Evolutionary conservation across 495 filamentous ascomycete species (phyloP).

Genomic region (Neurospora sp.): DNA sequence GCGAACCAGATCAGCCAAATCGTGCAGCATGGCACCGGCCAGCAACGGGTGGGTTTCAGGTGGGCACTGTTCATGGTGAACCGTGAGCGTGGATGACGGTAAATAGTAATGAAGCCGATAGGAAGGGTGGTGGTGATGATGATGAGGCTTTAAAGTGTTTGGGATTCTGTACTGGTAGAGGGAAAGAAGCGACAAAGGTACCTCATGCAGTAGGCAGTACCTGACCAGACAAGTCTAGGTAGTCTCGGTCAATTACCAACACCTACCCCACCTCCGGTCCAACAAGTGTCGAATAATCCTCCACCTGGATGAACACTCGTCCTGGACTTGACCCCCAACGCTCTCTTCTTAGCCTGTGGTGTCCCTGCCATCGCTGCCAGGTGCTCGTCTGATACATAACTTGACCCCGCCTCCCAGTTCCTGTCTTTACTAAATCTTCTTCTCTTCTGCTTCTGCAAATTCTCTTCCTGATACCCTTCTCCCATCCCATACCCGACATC

Average conservation of each 20-base stretch:
- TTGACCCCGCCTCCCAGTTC: slow-evolving; percentile 20
- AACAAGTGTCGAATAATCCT: neutral
- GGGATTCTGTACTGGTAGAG: neutral
- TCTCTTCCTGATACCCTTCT: slow-evolving; percentile 20
- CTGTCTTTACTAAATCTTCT: slow-evolving; percentile 5
- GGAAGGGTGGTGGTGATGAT: neutral
- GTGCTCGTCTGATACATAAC: slow-evolving; percentile 10
- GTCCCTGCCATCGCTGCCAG: neutral
- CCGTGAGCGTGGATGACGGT: neutral
- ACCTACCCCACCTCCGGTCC: neutral
- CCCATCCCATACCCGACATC: slow-evolving; percentile 8
- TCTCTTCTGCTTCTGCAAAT: slow-evolving; percentile 18
- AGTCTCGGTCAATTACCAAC: neutral
- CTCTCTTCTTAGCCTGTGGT: neutral
- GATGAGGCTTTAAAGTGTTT: neutral
- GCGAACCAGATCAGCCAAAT: neutral
- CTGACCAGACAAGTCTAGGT: neutral
- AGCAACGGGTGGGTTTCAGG: neutral
- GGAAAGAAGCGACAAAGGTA: neutral
- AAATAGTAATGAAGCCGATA: neutral
- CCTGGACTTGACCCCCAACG: neutral
- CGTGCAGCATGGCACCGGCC: neutral
- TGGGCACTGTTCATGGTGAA: neutral
- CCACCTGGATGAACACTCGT: neutral
- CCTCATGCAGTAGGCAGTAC: neutral